Conservation (phyloP, 2,329 filamentous ascomycete species). For the Aspergillus felis region DNA sequence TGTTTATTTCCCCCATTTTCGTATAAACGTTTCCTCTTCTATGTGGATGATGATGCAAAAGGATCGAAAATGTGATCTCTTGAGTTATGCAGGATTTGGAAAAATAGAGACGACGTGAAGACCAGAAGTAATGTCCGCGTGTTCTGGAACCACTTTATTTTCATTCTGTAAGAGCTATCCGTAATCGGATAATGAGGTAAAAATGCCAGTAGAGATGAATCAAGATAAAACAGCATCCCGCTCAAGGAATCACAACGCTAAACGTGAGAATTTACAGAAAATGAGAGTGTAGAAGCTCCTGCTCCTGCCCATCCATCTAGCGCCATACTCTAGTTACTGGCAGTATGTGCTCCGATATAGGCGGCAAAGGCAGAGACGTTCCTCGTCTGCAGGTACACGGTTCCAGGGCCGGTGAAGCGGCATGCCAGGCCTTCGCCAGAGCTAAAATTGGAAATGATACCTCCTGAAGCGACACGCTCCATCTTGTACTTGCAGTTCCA, state of each 20-base stretch:
- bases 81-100: background rate
- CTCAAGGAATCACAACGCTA: background rate
- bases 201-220: background rate
- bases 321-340: constrained; percentile 17
- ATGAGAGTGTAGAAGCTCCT: constrained; percentile 1
- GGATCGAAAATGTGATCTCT: background rate
- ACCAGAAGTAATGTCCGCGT: background rate
- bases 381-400: constrained; percentile 86
- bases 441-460: constrained; percentile 81
- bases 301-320: background rate
- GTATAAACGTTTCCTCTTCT: constrained; percentile 14
- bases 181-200: background rate
- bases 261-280: background rate
- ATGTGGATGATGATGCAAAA: constrained; percentile 15
- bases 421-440: constrained; percentile 87
- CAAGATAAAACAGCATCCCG: background rate
- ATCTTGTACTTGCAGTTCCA: constrained; percentile 96
- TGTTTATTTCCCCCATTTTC: constrained; percentile 8
- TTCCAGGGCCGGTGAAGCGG: constrained; percentile 87
- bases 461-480: constrained; percentile 84
- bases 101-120: constrained; percentile 14
- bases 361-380: constrained; percentile 65
- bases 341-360: constrained; percentile 47
- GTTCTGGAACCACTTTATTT: background rate
- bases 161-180: background rate